A percentile compares a stretch with the other conserved stretches of the same genome.
These are phyloP conservation scores for Oryza nivara DNA, from an alignment of 176 grass and related monocot species.

Conservation along the genomic window DNA sequence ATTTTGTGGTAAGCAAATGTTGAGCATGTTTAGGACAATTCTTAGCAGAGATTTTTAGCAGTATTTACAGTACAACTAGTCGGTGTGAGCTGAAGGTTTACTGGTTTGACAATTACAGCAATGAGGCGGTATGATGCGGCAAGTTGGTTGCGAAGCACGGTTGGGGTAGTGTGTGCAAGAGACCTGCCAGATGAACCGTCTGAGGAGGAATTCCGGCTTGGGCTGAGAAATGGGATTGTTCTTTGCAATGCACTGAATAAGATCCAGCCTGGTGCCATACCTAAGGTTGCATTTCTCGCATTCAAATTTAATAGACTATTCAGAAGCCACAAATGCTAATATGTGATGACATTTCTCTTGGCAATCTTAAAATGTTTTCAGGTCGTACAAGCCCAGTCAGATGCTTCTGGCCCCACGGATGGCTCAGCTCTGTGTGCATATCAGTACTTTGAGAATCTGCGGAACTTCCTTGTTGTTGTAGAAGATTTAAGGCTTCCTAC, in stretches of 20 bases:
- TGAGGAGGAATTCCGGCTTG: slow-evolving; percentile 81
- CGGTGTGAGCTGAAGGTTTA: slow-evolving; percentile 2
- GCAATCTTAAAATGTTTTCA: slow-evolving; percentile 37
- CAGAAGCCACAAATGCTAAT: background rate
- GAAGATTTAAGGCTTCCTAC: slow-evolving; percentile 73
- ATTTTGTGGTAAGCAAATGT: background rate
- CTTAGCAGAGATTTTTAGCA: background rate
- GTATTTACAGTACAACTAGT: background rate
- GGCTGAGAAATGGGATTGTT: slow-evolving; percentile 79
- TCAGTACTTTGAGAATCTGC: slow-evolving; percentile 90
- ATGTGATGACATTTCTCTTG: slow-evolving; percentile 19
- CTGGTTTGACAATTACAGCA: slow-evolving; percentile 42
- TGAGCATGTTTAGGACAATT: background rate
- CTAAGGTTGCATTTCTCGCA: slow-evolving; percentile 64
- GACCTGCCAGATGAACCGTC: slow-evolving; percentile 84
- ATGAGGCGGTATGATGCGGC: slow-evolving; percentile 69
- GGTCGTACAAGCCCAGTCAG: slow-evolving; percentile 68
- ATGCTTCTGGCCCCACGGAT: slow-evolving; percentile 59
- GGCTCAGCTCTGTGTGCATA: slow-evolving; percentile 82
- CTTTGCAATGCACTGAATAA: slow-evolving; percentile 95
- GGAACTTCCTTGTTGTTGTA: slow-evolving; percentile 77
- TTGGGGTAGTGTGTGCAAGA: slow-evolving; percentile 66
- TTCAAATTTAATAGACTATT: slow-evolving; percentile 2
- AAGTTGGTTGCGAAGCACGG: slow-evolving; percentile 74
- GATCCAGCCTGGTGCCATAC: slow-evolving; percentile 59